These are phyloP conservation scores for Pseudogymnoascus sp. DNA, from an alignment of 2,329 filamentous ascomycete species.

Conservation along the genomic window DNA sequence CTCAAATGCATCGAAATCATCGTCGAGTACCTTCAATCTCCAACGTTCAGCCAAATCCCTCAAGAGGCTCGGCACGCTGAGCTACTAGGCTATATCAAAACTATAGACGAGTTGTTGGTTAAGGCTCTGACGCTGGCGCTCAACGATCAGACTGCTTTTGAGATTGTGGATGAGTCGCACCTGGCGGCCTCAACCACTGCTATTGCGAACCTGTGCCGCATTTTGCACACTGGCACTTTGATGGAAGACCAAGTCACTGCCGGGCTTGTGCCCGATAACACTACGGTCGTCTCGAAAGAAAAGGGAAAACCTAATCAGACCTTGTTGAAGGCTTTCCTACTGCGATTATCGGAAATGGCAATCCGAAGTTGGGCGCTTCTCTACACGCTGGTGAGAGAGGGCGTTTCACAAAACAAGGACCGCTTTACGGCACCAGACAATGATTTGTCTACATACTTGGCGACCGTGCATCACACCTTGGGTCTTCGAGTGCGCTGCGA, in stretches of 20 bases:
- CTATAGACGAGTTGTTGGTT: constrained; percentile 69
- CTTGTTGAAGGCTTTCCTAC: constrained; percentile 51
- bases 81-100: constrained; percentile 70
- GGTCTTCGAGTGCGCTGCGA: constrained; percentile 83
- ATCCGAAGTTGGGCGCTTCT: constrained; percentile 82
- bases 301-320: constrained; percentile 25
- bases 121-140: constrained; percentile 64
- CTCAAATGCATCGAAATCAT: constrained; percentile 82
- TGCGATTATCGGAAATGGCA: constrained; percentile 78
- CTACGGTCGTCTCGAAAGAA: constrained; percentile 41
- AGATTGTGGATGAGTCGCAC: constrained; percentile 77
- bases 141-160: constrained; percentile 65
- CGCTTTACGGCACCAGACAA: constrained; percentile 61
- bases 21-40: constrained; percentile 59
- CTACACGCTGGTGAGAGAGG: constrained; percentile 73
- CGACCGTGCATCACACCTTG: constrained; percentile 74
- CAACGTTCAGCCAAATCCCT: constrained; percentile 49
- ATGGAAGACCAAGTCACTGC: constrained; percentile 82
- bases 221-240: constrained; percentile 73
- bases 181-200: constrained; percentile 66
- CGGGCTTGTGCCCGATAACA: constrained; percentile 59
- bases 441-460: constrained; percentile 72
- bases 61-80: constrained; percentile 61
- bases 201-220: constrained; percentile 62
- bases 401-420: constrained; percentile 59